Evolutionary conservation across 2,329 filamentous ascomycete genomes (phyloP).

Genomic region (Ophiostoma novo-ulmi): DNA sequence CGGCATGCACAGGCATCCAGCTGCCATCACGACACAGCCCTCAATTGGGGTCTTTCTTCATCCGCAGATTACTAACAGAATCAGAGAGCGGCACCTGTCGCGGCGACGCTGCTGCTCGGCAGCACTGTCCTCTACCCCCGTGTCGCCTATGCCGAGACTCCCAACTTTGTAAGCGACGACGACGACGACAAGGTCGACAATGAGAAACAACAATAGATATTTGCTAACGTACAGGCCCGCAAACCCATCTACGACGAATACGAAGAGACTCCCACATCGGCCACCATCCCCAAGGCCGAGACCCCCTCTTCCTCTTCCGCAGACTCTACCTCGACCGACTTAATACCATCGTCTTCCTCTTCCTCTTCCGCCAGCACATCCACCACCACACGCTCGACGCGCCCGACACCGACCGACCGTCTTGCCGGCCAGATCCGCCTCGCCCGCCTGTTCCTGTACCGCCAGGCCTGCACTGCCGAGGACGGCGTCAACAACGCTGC

Average conservation of each 20-base stretch:
- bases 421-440: slow-evolving; percentile 76
- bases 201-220: not conserved
- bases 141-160: slow-evolving; percentile 49
- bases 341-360: slow-evolving; percentile 21
- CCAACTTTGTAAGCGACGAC: slow-evolving; percentile 30
- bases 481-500: slow-evolving; percentile 77
- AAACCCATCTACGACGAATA: slow-evolving; percentile 79
- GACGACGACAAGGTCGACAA: not conserved
- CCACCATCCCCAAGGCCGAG: slow-evolving; percentile 26
- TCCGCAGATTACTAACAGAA: not conserved
- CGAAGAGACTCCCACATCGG: slow-evolving; percentile 36
- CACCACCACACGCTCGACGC: slow-evolving; percentile 35
- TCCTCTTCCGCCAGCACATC: slow-evolving; percentile 24
- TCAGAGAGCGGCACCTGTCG: slow-evolving; percentile 51
- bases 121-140: slow-evolving; percentile 45
- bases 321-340: slow-evolving; percentile 20
- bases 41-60: not conserved
- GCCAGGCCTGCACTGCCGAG: slow-evolving; percentile 68
- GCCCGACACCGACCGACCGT: slow-evolving; percentile 81
- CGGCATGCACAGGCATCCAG: not conserved
- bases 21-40: not conserved
- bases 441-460: slow-evolving; percentile 74
- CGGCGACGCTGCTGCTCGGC: slow-evolving; percentile 47
- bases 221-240: slow-evolving; percentile 38
- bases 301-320: slow-evolving; percentile 17